Conservation (phyloP, 2,329 filamentous ascomycete genomes). For the Ceratocystis cubensis region DNA sequence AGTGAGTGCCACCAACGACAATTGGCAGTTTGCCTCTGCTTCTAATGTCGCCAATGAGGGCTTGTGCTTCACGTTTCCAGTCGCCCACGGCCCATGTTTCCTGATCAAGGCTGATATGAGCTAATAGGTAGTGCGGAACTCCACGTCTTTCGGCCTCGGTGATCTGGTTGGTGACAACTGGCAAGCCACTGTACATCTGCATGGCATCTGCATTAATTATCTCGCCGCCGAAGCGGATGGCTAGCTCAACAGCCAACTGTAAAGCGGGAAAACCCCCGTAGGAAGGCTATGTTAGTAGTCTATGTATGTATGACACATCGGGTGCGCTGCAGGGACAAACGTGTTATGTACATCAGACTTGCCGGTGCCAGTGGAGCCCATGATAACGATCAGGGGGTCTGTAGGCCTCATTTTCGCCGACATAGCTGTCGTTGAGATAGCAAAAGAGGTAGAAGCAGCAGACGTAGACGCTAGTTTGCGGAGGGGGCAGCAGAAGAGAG, state of each 20-base stretch:
- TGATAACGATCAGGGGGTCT: slow-evolving; percentile 61
- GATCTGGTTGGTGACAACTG: slow-evolving; percentile 93
- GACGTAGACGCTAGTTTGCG: neutral
- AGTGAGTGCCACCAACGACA: slow-evolving; percentile 86
- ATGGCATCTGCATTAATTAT: slow-evolving; percentile 96
- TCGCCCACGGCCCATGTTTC: slow-evolving; percentile 71
- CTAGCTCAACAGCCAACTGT: slow-evolving; percentile 80
- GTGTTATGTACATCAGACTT: slow-evolving; percentile 62
- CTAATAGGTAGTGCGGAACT: slow-evolving; percentile 78
- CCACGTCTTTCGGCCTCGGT: slow-evolving; percentile 59
- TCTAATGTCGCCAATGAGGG: slow-evolving; percentile 64
- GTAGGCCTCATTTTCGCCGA: slow-evolving; percentile 28
- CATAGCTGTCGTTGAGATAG: slow-evolving; percentile 27
- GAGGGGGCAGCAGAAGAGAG: neutral
- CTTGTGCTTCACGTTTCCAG: slow-evolving; percentile 59
- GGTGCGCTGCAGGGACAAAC: neutral
- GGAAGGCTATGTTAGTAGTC: slow-evolving; percentile 9
- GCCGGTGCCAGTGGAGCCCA: slow-evolving; percentile 85
- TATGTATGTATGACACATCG: neutral
- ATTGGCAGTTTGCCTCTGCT: slow-evolving; percentile 70
- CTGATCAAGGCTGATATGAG: slow-evolving; percentile 60
- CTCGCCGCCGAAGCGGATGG: slow-evolving; percentile 73
- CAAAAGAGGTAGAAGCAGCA: neutral
- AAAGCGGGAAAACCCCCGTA: neutral
- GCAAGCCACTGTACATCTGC: slow-evolving; percentile 87